These are phyloP conservation scores for Moesziomyces sp. DNA, from an alignment of 1,284 basidiomycete species.

Conservation along the genomic window DNA sequence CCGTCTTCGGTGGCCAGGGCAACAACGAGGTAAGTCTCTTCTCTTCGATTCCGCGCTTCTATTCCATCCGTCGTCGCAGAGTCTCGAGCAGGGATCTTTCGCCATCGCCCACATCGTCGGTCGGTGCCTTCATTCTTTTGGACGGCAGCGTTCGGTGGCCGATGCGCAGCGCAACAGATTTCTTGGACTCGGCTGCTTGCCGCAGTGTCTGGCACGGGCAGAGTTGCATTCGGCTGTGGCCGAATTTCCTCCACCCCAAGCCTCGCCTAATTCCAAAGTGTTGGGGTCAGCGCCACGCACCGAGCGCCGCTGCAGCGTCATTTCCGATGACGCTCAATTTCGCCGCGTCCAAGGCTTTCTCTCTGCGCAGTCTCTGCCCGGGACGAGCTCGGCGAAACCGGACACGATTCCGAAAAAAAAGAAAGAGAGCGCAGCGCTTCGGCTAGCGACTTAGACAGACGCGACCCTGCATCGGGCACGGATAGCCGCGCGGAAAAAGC, in stretches of 20 bases:
- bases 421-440: not conserved
- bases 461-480: not conserved
- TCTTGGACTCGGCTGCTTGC: not conserved
- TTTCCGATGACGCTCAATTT: not conserved
- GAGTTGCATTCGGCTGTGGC: not conserved
- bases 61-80: not conserved
- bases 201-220: not conserved
- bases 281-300: not conserved
- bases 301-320: not conserved
- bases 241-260: not conserved
- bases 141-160: not conserved
- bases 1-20: slow-evolving; percentile 97
- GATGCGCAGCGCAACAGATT: slow-evolving; percentile 1
- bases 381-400: not conserved
- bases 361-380: not conserved
- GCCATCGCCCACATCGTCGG: not conserved
- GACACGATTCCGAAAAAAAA: not conserved
- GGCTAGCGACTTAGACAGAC: not conserved
- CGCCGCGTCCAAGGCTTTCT: not conserved
- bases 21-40: slow-evolving; percentile 79
- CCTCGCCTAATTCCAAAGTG: not conserved
- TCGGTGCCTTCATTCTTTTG: not conserved
- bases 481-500: not conserved
- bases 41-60: not conserved
- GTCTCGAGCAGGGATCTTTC: not conserved